Base-by-base conservation (phyloP, 2,329 filamentous ascomycete species). In the Cladosporium sp. region DNA sequence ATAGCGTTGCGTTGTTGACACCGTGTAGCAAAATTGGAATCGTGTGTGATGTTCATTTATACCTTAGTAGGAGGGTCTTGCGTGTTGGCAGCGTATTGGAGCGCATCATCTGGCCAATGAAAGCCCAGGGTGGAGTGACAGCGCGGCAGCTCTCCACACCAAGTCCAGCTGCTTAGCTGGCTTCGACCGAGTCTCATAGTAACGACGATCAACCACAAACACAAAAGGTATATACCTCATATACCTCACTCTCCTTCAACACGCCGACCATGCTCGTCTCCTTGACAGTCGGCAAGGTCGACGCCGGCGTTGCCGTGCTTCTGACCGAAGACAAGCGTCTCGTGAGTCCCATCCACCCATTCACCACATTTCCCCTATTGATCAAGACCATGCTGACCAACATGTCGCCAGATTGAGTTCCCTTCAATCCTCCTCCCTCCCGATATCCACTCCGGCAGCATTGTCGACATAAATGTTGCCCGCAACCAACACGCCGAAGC, bases 211-310 rank as follows among this genome's bases (percentile, higher is more conserved):
- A 39, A 29, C 40, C 38, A 29, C 25, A 38, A 43, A 39, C 49
- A 51, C 7, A n/a, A n/a, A n/a, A n/a, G n/a, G n/a, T n/a, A n/a
- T n/a, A n/a, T n/a, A n/a, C n/a, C n/a, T n/a, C n/a, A n/a, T n/a
- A n/a, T n/a, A n/a, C n/a, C 20, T 41, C 25, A 18, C 50, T 7
- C 15, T 1, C 32, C 13, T 35, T 5, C 45, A 40, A 15, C 36
- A 40, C 12, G 2, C 12, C 19, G 15, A 78, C 68, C 43, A 97
- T 98, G 93, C 80, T 97, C 66, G 88, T 98, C 72, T 97, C 93
- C 59, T 80, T 98, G 67, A 97, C 92, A 43, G 93, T 98, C 72
- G 93, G 93, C 77, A 98, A 98, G 77, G 93, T 98, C 72, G 93
- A 98, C 72, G 93, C 93, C 64, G 93, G 93, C 72, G 92, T 98